Base-by-base conservation (phyloP, 139 green algal genomes). In the Parachlorella kessleri region DNA sequence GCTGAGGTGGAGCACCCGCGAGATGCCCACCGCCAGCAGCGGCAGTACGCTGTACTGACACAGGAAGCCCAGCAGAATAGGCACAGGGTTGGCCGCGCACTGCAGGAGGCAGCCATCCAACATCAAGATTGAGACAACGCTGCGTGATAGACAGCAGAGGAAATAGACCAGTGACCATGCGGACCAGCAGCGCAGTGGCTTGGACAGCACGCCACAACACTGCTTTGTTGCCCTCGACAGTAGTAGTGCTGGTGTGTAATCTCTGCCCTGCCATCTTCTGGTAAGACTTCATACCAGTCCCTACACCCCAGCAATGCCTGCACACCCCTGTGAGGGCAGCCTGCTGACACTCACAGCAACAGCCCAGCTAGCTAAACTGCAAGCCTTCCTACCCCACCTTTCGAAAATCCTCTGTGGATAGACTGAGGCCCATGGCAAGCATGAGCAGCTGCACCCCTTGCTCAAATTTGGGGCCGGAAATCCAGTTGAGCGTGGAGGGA, bases 401-500 rank as follows among this genome's bases (percentile, higher is more conserved):
- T 37, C 90, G 88, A 77, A 97, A 95, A 80, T 97, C 92, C 3
- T 95, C 88, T 39, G 94, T 80, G n/a, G 90, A 94, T 14, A 97
- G 85, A 10, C 89, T 94, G 69, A 97, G 83, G 36, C 93, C 93
- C 93, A 97, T 97, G 75, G 83, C 90, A 38, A 97, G 86, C 93
- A 97, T 96, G 32, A 97, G 86, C 40, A 95, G 83, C 41, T 88
- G 89, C 55, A 97, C 85, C 3, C 79, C 85, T 40, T 72, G 66
- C 32, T 91, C 94, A 84, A 95, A 97, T 37, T 92, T 78, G 55
- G 89, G 79, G 24, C 83, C 91, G 6, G 84, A 91, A 66, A 96
- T 88, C 89, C 72, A 92, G 63, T 68, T 76, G 26, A 87, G 63
- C 6, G 67, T 40, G 40, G 65, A 28, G 9, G 79, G 83, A 10